Conservation (phyloP, 371 early-diverging fungal species). For the Modicella reniformis region DNA sequence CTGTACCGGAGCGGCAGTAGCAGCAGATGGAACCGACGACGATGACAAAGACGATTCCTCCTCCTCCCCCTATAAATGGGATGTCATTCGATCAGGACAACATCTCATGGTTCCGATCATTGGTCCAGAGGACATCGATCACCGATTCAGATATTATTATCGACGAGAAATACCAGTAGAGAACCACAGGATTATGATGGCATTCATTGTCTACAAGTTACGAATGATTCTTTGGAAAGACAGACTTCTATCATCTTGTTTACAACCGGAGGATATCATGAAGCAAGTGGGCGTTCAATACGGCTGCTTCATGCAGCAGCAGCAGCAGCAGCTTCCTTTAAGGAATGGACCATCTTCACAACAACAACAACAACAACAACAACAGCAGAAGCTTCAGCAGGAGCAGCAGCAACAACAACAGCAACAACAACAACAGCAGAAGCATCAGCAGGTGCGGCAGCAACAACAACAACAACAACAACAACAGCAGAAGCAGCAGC, state of each 20-base stretch:
- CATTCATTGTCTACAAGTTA: constrained; percentile 16
- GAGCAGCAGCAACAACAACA: too few species aligned
- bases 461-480: too few species aligned
- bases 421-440: too few species aligned
- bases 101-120: constrained; percentile 7
- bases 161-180: neutral
- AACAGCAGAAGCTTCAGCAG: too few species aligned
- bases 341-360: too few species aligned
- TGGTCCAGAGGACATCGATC: neutral
- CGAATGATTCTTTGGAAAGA: constrained; percentile 20
- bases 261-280: constrained; percentile 13
- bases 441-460: too few species aligned
- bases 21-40: too few species aligned
- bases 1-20: neutral
- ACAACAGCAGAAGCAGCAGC: too few species aligned
- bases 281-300: too few species aligned
- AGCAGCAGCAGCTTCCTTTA: too few species aligned
- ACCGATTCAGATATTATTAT: neutral
- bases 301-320: too few species aligned
- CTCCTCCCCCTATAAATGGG: neutral
- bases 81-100: neutral
- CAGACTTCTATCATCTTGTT: neutral
- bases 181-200: constrained; percentile 22
- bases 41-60: neutral
- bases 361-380: too few species aligned